Evolutionary conservation across 306 rosid species (phyloP).

Genomic region (Pyrus communis): DNA sequence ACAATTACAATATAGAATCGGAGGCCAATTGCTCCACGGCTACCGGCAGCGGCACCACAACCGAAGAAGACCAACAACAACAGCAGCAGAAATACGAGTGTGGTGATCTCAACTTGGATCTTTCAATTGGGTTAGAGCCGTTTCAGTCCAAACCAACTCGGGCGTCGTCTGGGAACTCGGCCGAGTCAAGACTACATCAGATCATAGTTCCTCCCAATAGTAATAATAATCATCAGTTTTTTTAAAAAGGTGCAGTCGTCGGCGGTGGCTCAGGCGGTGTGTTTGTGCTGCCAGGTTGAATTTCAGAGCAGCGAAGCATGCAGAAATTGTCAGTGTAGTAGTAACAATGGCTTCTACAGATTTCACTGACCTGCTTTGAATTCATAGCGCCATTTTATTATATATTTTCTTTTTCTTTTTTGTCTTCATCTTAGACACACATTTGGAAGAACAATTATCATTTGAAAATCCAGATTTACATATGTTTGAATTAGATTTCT

Average conservation of each 20-base stretch:
- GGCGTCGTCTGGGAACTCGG: constrained; percentile 23
- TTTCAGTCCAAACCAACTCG: constrained; percentile 30
- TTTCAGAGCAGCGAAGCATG: constrained; percentile 22
- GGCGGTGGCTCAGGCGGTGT: constrained; percentile 2
- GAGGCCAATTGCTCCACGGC: not conserved
- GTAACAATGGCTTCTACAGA: constrained; percentile 14
- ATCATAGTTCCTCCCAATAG: not conserved
- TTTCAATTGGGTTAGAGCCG: constrained; percentile 49
- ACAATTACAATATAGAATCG: not conserved
- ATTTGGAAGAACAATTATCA: not conserved
- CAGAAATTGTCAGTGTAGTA: constrained; percentile 26
- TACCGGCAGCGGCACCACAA: constrained; percentile 46
- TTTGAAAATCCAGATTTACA: not conserved
- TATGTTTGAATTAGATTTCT: not conserved
- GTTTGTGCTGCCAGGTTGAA: constrained; percentile 43
- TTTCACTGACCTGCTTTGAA: constrained; percentile 17
- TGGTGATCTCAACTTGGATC: constrained; percentile 43
- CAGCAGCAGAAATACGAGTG: not conserved
- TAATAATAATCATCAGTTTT: not conserved
- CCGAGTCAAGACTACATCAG: constrained; percentile 34
- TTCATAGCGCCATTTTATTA: not conserved
- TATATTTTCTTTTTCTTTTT: not conserved
- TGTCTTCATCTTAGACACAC: not conserved
- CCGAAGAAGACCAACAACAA: constrained; percentile 33
- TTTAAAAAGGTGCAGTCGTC: constrained; percentile 2